These are phyloP conservation scores for Dalbergia cochinchinensis DNA, from an alignment of 306 rosid species.

Conservation along the genomic window DNA sequence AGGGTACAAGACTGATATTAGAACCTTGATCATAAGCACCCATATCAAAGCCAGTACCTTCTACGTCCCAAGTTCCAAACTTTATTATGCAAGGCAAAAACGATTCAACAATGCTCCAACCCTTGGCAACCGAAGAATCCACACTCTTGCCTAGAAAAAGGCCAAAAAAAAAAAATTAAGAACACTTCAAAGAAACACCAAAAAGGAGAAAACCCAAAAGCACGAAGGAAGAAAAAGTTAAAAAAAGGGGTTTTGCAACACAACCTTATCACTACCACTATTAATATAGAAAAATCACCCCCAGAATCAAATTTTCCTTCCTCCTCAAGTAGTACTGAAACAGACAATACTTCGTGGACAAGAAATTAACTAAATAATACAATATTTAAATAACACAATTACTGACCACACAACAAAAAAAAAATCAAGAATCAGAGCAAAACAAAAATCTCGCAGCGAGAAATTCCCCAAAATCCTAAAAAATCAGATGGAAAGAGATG, in stretches of 20 bases:
- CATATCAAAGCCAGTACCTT: slow-evolving; percentile 51
- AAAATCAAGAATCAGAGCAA: neutral
- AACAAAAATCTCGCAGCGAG: neutral
- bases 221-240: neutral
- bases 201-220: neutral
- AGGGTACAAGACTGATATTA: slow-evolving; percentile 36
- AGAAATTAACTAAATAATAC: neutral
- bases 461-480: neutral
- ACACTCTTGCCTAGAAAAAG: slow-evolving; percentile 48
- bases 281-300: neutral
- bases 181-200: neutral
- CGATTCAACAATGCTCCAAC: slow-evolving; percentile 20
- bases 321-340: slow-evolving; percentile 44
- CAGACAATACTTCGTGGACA: neutral
- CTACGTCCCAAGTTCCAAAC: neutral
- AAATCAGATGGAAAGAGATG: neutral
- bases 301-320: slow-evolving; percentile 21
- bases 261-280: too few species aligned
- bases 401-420: neutral
- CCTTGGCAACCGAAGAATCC: slow-evolving; percentile 17
- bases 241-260: slow-evolving; percentile 16
- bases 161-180: neutral
- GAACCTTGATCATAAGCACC: slow-evolving; percentile 57
- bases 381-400: neutral
- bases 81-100: neutral